Evolutionary conservation across 164 flowering plant genomes (phyloP), one percentile per base, ranked within the genome.

Genomic region (Houttuynia cordata): DNA sequence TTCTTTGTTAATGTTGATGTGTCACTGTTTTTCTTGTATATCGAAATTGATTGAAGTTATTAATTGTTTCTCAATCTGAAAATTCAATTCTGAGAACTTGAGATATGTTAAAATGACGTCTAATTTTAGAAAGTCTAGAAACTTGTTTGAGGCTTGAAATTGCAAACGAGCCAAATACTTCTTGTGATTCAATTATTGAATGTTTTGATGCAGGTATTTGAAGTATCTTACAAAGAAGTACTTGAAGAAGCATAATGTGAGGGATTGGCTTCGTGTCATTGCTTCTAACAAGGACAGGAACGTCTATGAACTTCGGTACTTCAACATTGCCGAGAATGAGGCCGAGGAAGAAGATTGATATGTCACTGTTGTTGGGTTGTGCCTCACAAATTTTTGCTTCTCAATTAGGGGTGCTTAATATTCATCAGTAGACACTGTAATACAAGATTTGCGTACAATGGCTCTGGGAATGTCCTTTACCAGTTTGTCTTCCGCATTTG

Each of bases 241-340:
- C 66, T 64, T 86, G 73, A 86, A 84, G 87, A 84, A 86, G 61
- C 85, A 86, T 73, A 86, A 84, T 64, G 89, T 84, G 54, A 60
- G 87, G 20, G 89, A 86, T 68, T 86, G 93, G 93, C 82, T 86
- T n/a, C 73, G 89, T 7, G 89, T 84, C 64, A 79, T 86, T 68
- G 74, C 92, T 8, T 76, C 88, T 60, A 83, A 86, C 85, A 86
- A 86, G 57, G 87, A 83, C 47, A 61, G 89, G 1, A 80, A 77
- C 57, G 71, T 84, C 15, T 86, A 86, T 66, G 87, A 84, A 68
- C 73, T 84, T 12, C 74, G 93, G 55, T 86, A 84, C 83, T 86
- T 86, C 80, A 86, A 82, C 73, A 86, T 86, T 63, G 86, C 87
- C 1, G 89, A 86, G 75, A 80, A 83, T 51, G 89, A 86, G 70